A percentile compares a stretch with the other conserved stretches of the same genome.
Evolutionary conservation across 345 rosid genomes (phyloP).

Genomic region (Conringia planisiliqua): DNA sequence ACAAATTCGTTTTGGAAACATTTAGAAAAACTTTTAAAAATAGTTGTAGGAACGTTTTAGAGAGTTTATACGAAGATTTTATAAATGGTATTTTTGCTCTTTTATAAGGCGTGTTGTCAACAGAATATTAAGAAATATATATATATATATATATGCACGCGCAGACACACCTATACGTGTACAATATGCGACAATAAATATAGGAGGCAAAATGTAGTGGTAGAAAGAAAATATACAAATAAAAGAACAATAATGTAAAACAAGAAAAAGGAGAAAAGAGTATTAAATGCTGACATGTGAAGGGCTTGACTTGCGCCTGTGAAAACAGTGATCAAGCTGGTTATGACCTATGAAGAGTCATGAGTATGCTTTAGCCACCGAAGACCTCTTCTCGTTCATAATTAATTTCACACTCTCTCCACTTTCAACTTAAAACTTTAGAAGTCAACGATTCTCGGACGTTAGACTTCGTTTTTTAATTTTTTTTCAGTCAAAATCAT

Average conservation of each 20-base stretch:
- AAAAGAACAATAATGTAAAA: not conserved
- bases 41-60: not conserved
- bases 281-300: conserved; percentile 34
- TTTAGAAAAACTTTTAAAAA: not conserved
- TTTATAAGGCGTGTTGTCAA: not conserved
- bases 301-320: conserved; percentile 27
- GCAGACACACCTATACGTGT: conserved; percentile 2
- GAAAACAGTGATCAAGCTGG: conserved; percentile 15
- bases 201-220: conserved; percentile 28
- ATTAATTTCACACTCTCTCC: conserved; percentile 13
- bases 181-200: conserved; percentile 14
- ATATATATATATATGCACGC: not conserved
- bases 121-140: too few species aligned
- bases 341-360: not conserved
- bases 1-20: not conserved
- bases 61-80: not conserved
- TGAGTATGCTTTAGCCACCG: conserved; percentile 22
- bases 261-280: conserved; percentile 5
- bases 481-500: not conserved
- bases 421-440: not conserved
- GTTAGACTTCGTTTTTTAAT: not conserved
- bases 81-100: not conserved
- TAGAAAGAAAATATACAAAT: conserved; percentile 6
- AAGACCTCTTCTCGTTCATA: not conserved
- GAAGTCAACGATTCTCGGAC: too few species aligned